Conservation (phyloP, 176 grass and related monocot genomes). For the Rhynchospora breviuscula region DNA sequence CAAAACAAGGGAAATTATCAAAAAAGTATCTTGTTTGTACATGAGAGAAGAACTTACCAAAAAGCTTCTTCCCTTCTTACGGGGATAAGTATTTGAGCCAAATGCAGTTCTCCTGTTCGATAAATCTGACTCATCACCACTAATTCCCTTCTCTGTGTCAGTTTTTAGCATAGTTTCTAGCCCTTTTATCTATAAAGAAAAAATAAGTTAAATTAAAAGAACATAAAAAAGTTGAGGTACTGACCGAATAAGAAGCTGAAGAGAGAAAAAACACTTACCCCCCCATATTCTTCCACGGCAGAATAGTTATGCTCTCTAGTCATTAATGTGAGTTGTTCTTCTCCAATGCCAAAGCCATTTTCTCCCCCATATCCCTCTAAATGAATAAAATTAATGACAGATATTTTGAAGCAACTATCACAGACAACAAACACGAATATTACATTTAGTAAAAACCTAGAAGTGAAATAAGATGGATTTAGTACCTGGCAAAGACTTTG, state of each 20-base stretch:
- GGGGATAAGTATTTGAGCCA: slow-evolving; percentile 82
- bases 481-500: slow-evolving; percentile 32
- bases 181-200: slow-evolving; percentile 50
- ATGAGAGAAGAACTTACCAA: slow-evolving; percentile 33
- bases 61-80: slow-evolving; percentile 84
- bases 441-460: background rate
- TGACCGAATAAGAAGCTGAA: background rate
- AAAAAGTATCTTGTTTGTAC: background rate
- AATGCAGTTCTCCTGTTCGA: slow-evolving; percentile 46
- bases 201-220: slow-evolving; percentile 8
- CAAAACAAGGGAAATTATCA: background rate
- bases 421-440: background rate
- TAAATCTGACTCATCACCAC: slow-evolving; percentile 54
- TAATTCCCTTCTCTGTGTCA: slow-evolving; percentile 46
- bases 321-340: slow-evolving; percentile 64
- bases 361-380: slow-evolving; percentile 25
- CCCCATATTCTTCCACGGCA: slow-evolving; percentile 62
- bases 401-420: background rate
- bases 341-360: slow-evolving; percentile 64
- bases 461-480: background rate
- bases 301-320: slow-evolving; percentile 80
- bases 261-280: slow-evolving; percentile 32
- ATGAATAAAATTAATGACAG: background rate
- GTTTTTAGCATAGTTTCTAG: slow-evolving; percentile 67
- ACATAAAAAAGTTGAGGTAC: background rate